Conservation (phyloP, 345 rosid species). For the Microthlaspi erraticum region DNA sequence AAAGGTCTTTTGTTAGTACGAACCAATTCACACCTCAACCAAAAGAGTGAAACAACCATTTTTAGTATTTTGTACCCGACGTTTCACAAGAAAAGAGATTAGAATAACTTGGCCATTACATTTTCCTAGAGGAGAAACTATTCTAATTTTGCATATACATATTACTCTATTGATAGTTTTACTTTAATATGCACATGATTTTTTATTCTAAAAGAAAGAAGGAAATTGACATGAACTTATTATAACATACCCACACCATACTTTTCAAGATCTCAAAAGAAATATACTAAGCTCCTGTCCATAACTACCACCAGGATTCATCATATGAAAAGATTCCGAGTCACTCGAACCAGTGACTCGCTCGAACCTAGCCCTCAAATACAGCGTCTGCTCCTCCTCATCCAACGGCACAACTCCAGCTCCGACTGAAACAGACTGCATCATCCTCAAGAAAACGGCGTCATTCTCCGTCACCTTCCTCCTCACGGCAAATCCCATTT, state of each 20-base stretch:
- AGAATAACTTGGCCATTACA: not conserved
- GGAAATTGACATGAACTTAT: constrained; percentile 1
- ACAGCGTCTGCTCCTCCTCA: constrained; percentile 60
- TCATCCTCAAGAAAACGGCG: constrained; percentile 61
- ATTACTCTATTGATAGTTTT: not conserved
- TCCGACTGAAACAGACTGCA: constrained; percentile 84
- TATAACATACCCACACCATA: constrained; percentile 42
- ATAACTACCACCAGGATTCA: constrained; percentile 69
- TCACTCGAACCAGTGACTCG: constrained; percentile 77
- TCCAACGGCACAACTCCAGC: constrained; percentile 67
- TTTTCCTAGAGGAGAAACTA: not conserved
- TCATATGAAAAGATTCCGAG: constrained; percentile 82
- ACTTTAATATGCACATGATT: constrained; percentile 14
- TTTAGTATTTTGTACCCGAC: not conserved
- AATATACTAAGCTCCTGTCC: constrained; percentile 84
- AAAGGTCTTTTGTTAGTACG: not conserved
- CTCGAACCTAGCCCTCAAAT: constrained; percentile 69
- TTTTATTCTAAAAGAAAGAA: not conserved
- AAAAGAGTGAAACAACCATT: constrained; percentile 6
- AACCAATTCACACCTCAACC: not conserved
- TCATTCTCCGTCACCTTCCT: constrained; percentile 57
- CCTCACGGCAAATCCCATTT: constrained; percentile 75
- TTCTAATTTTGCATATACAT: constrained; percentile 6
- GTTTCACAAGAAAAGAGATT: not conserved
- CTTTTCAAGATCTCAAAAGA: constrained; percentile 62